A percentile compares a stretch with the other conserved stretches of the same genome.
phyloP scores from a whole-genome alignment of 805 yeast species.

The Hanseniaspora thailandica region DNA sequence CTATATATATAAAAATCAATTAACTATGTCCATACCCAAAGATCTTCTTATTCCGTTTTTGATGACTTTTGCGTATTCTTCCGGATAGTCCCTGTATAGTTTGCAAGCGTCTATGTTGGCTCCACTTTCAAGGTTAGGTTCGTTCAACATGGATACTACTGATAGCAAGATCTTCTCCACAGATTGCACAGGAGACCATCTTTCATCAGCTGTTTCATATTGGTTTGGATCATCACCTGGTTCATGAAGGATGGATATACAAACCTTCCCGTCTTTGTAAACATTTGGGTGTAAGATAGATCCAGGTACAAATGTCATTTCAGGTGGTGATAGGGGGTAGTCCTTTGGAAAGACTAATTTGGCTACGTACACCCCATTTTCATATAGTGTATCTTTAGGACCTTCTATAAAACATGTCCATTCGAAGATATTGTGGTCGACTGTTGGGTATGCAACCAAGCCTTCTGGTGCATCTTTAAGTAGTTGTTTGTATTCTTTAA shows the following conservation, averaged over 20 bases:
- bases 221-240: conserved; percentile 96
- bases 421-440: conserved; percentile 57
- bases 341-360: conserved; percentile 59
- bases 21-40: conserved; percentile 45
- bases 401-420: conserved; percentile 85
- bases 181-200: conserved; percentile 97
- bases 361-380: conserved; percentile 80
- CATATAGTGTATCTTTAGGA: conserved; percentile 74
- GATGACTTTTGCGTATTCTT: conserved; percentile 54
- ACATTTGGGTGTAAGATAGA: conserved; percentile 87
- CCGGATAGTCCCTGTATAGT: conserved; percentile 79
- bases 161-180: conserved; percentile 90
- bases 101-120: conserved; percentile 75
- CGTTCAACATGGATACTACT: conserved; percentile 92
- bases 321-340: conserved; percentile 76
- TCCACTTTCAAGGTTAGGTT: conserved; percentile 92
- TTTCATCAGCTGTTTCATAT: conserved; percentile 88
- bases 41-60: conserved; percentile 55
- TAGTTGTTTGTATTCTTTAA: conserved; percentile 82
- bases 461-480: conserved; percentile 87
- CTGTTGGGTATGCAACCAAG: conserved; percentile 80
- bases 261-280: conserved; percentile 88
- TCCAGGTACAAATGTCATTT: conserved; percentile 53
- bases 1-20: background rate
- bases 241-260: conserved; percentile 87